A percentile compares a stretch with the other conserved stretches of the same genome.
Evolutionary conservation across 1,284 basidiomycete species (phyloP).

Genomic region (Moesziomyces parantarcticus): DNA sequence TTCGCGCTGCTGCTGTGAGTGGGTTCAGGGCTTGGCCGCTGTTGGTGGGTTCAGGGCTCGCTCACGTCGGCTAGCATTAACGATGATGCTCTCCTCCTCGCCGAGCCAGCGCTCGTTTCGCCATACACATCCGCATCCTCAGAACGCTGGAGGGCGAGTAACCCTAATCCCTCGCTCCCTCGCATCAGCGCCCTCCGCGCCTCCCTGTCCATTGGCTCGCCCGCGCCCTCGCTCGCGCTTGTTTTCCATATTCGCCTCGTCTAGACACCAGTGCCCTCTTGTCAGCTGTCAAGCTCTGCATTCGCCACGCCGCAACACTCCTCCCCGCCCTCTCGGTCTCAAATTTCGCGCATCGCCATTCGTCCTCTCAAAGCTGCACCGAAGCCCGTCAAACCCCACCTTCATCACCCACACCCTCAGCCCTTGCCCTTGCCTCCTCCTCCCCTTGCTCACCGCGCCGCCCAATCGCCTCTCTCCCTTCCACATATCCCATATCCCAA

Average conservation of each 20-base stretch:
- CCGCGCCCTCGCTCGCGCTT: too few species aligned
- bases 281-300: conserved; percentile 40
- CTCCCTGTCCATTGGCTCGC: neutral
- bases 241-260: neutral
- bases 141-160: too few species aligned
- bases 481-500: neutral
- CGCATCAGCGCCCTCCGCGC: too few species aligned
- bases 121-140: too few species aligned
- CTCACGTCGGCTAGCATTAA: too few species aligned
- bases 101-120: too few species aligned
- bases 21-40: too few species aligned
- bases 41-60: too few species aligned
- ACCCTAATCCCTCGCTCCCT: too few species aligned
- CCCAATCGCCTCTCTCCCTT: conserved; percentile 2
- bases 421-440: conserved; percentile 7
- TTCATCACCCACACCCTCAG: conserved; percentile 3
- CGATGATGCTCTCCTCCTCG: too few species aligned
- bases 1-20: too few species aligned
- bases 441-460: neutral
- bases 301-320: conserved; percentile 1
- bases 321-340: neutral
- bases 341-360: conserved; percentile 2
- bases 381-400: too few species aligned
- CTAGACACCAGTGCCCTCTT: conserved; percentile 2
- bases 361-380: neutral